Percentiles rank a stretch among this genome's conserved stretches.
Evolutionary conservation across 768 basidiomycete species (phyloP).

Genomic region (Udeniomyces megalosporus): DNA sequence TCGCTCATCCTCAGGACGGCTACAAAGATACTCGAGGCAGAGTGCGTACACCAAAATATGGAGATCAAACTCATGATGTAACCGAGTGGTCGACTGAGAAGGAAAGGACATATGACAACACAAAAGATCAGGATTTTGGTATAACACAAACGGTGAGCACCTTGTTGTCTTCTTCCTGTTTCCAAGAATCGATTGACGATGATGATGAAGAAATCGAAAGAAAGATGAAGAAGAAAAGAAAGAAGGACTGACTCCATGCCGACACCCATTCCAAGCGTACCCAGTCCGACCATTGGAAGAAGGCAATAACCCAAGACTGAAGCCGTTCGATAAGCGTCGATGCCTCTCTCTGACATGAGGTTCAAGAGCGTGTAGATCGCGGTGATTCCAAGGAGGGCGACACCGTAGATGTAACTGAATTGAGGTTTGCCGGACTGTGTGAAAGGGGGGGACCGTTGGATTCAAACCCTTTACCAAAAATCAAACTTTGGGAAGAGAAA

Average conservation of each 20-base stretch:
- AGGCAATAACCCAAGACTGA: conserved; percentile 94
- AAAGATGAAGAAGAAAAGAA: conserved; percentile 6
- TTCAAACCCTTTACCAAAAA: background rate
- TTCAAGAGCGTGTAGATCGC: conserved; percentile 91
- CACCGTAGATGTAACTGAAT: conserved; percentile 96
- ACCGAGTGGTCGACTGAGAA: conserved; percentile 56
- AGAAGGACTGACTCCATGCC: conserved; percentile 59
- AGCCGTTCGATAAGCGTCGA: conserved; percentile 79
- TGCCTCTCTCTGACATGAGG: conserved; percentile 86
- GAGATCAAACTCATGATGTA: conserved; percentile 66
- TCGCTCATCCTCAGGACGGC: conserved; percentile 89
- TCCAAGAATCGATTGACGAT: background rate
- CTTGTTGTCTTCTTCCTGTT: too few relatives aligned
- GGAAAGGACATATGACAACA: background rate
- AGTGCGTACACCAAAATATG: conserved; percentile 92
- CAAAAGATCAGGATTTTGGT: too few relatives aligned
- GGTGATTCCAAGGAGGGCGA: conserved; percentile 80
- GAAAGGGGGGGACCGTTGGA: too few relatives aligned
- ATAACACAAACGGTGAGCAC: too few relatives aligned
- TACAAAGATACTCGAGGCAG: conserved; percentile 89
- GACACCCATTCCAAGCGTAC: conserved; percentile 69
- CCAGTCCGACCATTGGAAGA: conserved; percentile 87
- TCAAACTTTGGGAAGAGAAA: background rate
- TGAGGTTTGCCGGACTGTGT: conserved; percentile 89
- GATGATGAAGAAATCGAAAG: background rate